Base-by-base conservation (phyloP, 768 basidiomycete species). In the Galerina marginata region DNA sequence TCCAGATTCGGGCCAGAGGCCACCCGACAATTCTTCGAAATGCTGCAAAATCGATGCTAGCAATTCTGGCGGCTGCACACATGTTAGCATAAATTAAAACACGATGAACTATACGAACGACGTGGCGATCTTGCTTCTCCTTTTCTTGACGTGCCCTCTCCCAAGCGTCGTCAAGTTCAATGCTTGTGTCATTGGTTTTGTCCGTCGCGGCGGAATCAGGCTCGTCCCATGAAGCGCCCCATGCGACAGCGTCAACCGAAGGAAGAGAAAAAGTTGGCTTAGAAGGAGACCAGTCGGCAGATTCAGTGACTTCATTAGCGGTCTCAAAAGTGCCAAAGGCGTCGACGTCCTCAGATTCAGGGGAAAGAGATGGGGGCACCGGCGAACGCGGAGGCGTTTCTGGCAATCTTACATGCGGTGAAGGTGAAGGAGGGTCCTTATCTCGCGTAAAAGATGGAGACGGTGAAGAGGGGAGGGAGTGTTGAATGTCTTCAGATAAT, bases 41-140 rank as follows among this genome's bases (percentile, higher is more conserved):
- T 85, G 81, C 1, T 70, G 69, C 26, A 91, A 70, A 23, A 93
- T 81, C 3, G 78, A 76, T 7, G 82, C 78, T 48, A 93, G 72
- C n/a, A 86, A 64, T 69, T 90, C 86, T 51, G 90, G 88, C 36
- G 90, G 89, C 91, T 93, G 63, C 15, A 55, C 42, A 46, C 62
- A 43, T 43, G 62, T 66, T 15, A 67, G 68, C 66, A 54, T 63
- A 59, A 63, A 38, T 58, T 67, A 54, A 46, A 46, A 61, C 60
- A 53, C 66, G 60, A 59, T 42, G 56, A 40, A 52, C 68, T 37
- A 62, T 40, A 79, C 90, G 74, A 74, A 92, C 91, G 69, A 91
- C 86, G 69, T 83, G 79, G 45, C 79, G 79, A 69, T 91, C 85
- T 66, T 84, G 79, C 60, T 79, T 81, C 62, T 83, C 83, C 65